A percentile compares a stretch with the other conserved stretches of the same genome.
These are phyloP conservation scores for Henningerozyma blattae DNA, from an alignment of 805 yeast species.

Conservation along the genomic window DNA sequence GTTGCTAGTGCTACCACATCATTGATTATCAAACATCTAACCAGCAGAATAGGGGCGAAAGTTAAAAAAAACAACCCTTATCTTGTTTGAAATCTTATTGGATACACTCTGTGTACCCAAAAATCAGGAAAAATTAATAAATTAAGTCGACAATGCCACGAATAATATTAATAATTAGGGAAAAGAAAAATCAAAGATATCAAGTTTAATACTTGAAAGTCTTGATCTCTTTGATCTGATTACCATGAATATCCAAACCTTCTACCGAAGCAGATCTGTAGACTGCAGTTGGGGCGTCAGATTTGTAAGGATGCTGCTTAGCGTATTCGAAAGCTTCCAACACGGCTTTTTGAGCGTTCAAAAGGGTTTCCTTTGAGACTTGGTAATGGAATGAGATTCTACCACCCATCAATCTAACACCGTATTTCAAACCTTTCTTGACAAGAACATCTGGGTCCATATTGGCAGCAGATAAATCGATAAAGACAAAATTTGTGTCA, in stretches of 20 bases:
- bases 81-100: too few species aligned
- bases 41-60: too few species aligned
- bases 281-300: slow-evolving; percentile 36
- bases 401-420: slow-evolving; percentile 55
- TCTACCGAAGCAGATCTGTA: slow-evolving; percentile 30
- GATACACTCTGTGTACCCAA: too few species aligned
- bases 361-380: slow-evolving; percentile 41
- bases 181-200: neutral
- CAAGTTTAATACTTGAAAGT: slow-evolving; percentile 20
- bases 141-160: slow-evolving; percentile 16
- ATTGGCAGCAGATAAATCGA: slow-evolving; percentile 42
- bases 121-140: too few species aligned
- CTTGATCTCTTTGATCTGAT: slow-evolving; percentile 21
- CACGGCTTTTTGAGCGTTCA: slow-evolving; percentile 43
- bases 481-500: slow-evolving; percentile 73
- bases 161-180: slow-evolving; percentile 1
- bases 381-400: slow-evolving; percentile 78
- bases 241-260: slow-evolving; percentile 20
- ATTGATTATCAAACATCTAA: too few species aligned
- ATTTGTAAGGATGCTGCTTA: slow-evolving; percentile 37
- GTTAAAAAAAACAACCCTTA: too few species aligned
- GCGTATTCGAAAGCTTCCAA: slow-evolving; percentile 46
- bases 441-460: slow-evolving; percentile 47
- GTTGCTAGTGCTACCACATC: too few species aligned
- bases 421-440: slow-evolving; percentile 43